These are phyloP conservation scores for Penicillium brevicompactum DNA, from an alignment of 2,329 filamentous ascomycete species.

Conservation along the genomic window DNA sequence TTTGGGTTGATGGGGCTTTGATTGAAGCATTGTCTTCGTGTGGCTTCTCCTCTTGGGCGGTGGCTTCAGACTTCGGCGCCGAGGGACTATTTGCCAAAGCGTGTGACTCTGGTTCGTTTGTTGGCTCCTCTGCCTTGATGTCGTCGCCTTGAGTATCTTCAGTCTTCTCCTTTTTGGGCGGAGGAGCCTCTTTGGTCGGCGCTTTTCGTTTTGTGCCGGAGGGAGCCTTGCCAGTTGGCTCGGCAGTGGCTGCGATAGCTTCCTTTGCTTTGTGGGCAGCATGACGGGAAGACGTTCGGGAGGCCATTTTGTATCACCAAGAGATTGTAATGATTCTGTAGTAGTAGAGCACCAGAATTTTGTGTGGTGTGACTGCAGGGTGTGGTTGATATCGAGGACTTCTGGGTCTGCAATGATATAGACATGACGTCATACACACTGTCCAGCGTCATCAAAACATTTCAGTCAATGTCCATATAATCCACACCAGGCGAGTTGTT, in stretches of 20 bases:
- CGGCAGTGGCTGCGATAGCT: constrained; percentile 38
- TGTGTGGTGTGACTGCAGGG: background rate
- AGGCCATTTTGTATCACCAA: constrained; percentile 27
- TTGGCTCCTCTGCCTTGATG: constrained; percentile 16
- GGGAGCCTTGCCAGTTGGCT: constrained; percentile 28
- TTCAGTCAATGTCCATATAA: constrained; percentile 40
- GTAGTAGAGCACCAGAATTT: too few species aligned
- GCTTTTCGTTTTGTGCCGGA: constrained; percentile 46
- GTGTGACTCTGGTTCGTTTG: constrained; percentile 19
- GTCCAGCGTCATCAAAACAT: background rate
- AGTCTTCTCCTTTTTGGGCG: constrained; percentile 45
- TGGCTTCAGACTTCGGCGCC: constrained; percentile 9
- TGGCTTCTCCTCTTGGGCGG: constrained; percentile 15
- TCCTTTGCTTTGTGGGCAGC: constrained; percentile 48
- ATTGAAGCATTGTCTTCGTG: constrained; percentile 17
- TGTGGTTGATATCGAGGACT: background rate
- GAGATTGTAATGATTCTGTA: too few species aligned
- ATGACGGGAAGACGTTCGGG: constrained; percentile 44
- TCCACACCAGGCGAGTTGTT: constrained; percentile 23
- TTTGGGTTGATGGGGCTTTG: constrained; percentile 10
- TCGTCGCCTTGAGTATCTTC: constrained; percentile 18
- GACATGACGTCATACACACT: constrained; percentile 38
- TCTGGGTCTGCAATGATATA: constrained; percentile 15
- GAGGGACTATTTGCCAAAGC: background rate
- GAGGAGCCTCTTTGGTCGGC: constrained; percentile 23